Evolutionary conservation across 2,329 filamentous ascomycete genomes (phyloP).

Genomic region (Calcarisporium arbuscula): DNA sequence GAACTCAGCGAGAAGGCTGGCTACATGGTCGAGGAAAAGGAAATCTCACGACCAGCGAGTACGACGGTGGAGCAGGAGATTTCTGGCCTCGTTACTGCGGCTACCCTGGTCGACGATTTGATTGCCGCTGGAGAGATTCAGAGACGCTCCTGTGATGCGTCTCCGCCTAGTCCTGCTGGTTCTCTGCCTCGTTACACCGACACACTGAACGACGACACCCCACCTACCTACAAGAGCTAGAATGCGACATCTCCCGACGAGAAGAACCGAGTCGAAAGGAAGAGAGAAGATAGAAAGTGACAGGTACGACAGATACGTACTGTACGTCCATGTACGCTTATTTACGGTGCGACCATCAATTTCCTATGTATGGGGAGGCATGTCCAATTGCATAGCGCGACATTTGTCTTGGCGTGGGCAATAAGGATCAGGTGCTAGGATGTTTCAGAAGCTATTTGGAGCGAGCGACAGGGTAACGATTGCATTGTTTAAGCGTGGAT

Average conservation of each 20-base stretch:
- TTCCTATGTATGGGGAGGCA: conserved; percentile 5
- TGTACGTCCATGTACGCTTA: neutral
- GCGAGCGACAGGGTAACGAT: too few species aligned
- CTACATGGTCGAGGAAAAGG: neutral
- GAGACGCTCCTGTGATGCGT: neutral
- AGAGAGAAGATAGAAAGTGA: neutral
- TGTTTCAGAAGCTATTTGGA: too few species aligned
- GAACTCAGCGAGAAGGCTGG: conserved; percentile 2
- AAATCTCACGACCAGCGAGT: conserved; percentile 3
- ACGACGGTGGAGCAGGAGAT: conserved; percentile 41
- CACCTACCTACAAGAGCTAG: conserved; percentile 13
- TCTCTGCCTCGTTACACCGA: too few species aligned
- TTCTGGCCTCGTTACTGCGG: conserved; percentile 39
- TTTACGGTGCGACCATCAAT: neutral
- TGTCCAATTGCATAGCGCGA: neutral
- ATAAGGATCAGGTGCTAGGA: conserved; percentile 2
- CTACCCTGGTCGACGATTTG: conserved; percentile 38
- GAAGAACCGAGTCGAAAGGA: neutral
- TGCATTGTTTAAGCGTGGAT: too few species aligned
- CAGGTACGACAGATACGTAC: too few species aligned
- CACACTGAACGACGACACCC: conserved; percentile 13
- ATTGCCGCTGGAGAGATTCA: conserved; percentile 34
- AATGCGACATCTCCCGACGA: conserved; percentile 2
- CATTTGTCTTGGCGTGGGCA: neutral
- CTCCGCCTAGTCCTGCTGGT: neutral